A percentile compares a stretch with the other conserved stretches of the same genome.
These are phyloP conservation scores for Parathielavia appendiculata DNA, from an alignment of 495 filamentous ascomycete species.

Conservation along the genomic window DNA sequence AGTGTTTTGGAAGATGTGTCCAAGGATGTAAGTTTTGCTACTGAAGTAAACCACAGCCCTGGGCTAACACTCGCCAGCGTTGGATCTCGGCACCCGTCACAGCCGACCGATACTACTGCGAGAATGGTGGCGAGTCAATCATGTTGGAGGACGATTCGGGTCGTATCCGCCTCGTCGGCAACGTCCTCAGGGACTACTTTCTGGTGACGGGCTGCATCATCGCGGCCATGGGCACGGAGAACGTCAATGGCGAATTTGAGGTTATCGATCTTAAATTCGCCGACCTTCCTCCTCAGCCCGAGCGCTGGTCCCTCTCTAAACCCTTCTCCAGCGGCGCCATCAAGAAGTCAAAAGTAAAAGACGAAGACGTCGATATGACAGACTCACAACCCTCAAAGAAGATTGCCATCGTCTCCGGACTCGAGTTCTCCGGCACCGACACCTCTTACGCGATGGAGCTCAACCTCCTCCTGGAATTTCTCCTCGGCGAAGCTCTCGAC, in stretches of 20 bases:
- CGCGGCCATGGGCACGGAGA: slow-evolving; percentile 89
- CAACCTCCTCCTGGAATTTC: slow-evolving; percentile 77
- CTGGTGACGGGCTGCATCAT: slow-evolving; percentile 89
- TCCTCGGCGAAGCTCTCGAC: slow-evolving; percentile 74
- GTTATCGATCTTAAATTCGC: slow-evolving; percentile 84
- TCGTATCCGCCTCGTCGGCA: slow-evolving; percentile 74
- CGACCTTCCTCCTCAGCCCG: slow-evolving; percentile 74
- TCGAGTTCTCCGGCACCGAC: slow-evolving; percentile 71
- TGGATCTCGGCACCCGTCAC: slow-evolving; percentile 80
- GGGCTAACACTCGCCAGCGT: slow-evolving; percentile 48
- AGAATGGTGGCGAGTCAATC: slow-evolving; percentile 56
- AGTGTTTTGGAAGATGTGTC: slow-evolving; percentile 94
- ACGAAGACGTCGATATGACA: slow-evolving; percentile 43
- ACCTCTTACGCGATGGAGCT: slow-evolving; percentile 63
- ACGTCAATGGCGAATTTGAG: slow-evolving; percentile 84
- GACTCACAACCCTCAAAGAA: slow-evolving; percentile 49
- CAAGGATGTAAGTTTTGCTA: slow-evolving; percentile 65
- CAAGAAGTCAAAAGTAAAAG: slow-evolving; percentile 30
- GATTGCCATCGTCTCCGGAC: slow-evolving; percentile 83
- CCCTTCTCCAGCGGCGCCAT: slow-evolving; percentile 21
- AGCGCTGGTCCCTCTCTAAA: slow-evolving; percentile 61
- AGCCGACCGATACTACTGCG: slow-evolving; percentile 68
- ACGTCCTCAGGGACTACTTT: slow-evolving; percentile 54
- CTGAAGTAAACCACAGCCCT: background rate
- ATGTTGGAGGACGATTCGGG: slow-evolving; percentile 97